Percentiles rank a stretch among this genome's conserved stretches.
phyloP scores from a whole-genome alignment of 2,329 filamentous ascomycete species.

The Fusarium vanettenii region DNA sequence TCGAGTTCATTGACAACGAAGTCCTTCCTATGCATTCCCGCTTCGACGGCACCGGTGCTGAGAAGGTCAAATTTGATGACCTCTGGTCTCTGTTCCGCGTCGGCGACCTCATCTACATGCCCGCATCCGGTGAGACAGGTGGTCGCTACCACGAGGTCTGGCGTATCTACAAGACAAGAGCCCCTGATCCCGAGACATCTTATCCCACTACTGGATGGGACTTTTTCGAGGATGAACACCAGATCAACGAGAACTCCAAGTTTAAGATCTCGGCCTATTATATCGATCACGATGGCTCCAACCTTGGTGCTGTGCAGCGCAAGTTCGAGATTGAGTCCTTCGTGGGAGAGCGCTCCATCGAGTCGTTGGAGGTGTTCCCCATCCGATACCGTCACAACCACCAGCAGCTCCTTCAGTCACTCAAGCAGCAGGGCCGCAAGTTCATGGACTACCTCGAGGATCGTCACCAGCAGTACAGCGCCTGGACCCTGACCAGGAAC shows the following conservation, averaged over 20 bases:
- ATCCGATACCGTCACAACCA: constrained; percentile 53
- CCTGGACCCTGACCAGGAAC: constrained; percentile 55
- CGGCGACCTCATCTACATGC: constrained; percentile 56
- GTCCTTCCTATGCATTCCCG: constrained; percentile 51
- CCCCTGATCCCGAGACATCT: constrained; percentile 45
- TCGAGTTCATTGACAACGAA: constrained; percentile 57
- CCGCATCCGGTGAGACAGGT: constrained; percentile 47
- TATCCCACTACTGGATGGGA: constrained; percentile 50
- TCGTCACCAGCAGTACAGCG: constrained; percentile 54
- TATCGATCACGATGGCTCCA: constrained; percentile 55
- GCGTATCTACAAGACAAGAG: constrained; percentile 50
- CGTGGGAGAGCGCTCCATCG: constrained; percentile 52
- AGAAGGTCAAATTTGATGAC: constrained; percentile 54
- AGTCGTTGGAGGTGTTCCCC: constrained; percentile 52
- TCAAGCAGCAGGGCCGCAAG: constrained; percentile 48
- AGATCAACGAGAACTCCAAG: constrained; percentile 43
- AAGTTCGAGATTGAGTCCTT: constrained; percentile 52
- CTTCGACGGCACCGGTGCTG: constrained; percentile 42
- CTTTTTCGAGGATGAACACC: constrained; percentile 50
- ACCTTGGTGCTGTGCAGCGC: constrained; percentile 52
- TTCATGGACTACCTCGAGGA: constrained; percentile 50
- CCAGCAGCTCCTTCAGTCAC: constrained; percentile 47
- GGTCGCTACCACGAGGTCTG: constrained; percentile 54
- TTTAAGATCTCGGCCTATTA: constrained; percentile 55
- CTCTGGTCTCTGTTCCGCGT: constrained; percentile 56